Evolutionary conservation across 2,329 filamentous ascomycete genomes (phyloP), one percentile per base, ranked within the genome.

Genomic region (Didymella arachidicola): DNA sequence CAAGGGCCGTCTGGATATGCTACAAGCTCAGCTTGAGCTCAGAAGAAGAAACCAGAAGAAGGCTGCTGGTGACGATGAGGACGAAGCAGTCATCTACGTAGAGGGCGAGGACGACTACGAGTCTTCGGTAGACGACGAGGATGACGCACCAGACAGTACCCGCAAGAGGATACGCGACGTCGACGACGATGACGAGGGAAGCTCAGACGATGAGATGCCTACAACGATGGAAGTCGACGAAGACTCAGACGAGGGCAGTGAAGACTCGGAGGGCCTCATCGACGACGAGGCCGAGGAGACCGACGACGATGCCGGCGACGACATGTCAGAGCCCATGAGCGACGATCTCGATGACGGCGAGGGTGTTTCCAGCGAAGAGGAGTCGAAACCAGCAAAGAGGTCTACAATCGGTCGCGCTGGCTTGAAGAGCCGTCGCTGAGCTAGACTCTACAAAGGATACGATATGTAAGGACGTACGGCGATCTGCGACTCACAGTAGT

Each of bases 1-100:
- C 60, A 97, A 97, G 81, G 95, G 95, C 25, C 97, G 97, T 78
- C 84, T 99, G 30, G 94, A 98, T 73, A 92, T 99, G 86, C 84
- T 98, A 47, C 90, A 95, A 70, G 89, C 92, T 7, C 95, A 99
- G 79, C 89, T 98, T 77, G 87, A 91, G 69, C 80, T 97, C 68
- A 84, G 95, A 48, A 87, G 87, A 69, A 86, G 84, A 61, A 87
- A 93, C 78, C 87, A 89, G 70, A 83, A 79, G 47, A 80, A 81
- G 45, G 79, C 82, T 38, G 81, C 82, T 2, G 82, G 83, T n/a
- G 83, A 83, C 11, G 82, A 86, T 3, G 84, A 90, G 7, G 88
- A 89, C 38, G 88, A 92, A 63, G 87, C 84, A 19, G 84, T 96
- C 4, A 89, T 97, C 51, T 97, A 95, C 73, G 91, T 97, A 2